phyloP scores from a whole-genome alignment of 495 filamentous ascomycete genomes.

The Aspergillus nanangensis region DNA sequence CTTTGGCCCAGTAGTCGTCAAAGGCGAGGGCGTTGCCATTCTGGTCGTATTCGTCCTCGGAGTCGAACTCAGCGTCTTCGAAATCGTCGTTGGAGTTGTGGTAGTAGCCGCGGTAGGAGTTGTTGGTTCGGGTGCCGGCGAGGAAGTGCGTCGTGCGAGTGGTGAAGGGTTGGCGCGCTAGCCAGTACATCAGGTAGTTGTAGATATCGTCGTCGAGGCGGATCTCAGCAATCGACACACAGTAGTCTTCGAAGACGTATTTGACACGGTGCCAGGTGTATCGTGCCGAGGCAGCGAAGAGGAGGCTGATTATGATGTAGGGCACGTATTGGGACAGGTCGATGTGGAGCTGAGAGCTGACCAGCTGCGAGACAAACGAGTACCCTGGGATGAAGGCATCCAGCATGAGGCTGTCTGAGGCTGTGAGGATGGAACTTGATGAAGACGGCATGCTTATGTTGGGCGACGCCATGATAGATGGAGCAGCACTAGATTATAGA shows the following conservation, averaged over 20 bases:
- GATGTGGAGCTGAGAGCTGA: conserved; percentile 58
- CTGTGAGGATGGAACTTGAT: conserved; percentile 9
- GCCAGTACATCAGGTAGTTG: conserved; percentile 67
- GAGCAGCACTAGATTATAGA: too few species aligned
- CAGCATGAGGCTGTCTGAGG: conserved; percentile 46
- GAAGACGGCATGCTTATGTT: conserved; percentile 22
- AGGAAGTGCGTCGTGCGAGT: conserved; percentile 55
- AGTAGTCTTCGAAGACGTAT: conserved; percentile 22
- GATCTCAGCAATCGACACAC: conserved; percentile 57
- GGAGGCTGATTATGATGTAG: conserved; percentile 46
- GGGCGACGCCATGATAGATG: conserved; percentile 1
- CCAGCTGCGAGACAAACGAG: conserved; percentile 54
- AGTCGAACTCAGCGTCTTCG: not conserved
- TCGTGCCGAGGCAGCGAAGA: conserved; percentile 44
- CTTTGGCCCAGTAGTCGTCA: conserved; percentile 45
- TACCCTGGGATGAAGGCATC: conserved; percentile 75
- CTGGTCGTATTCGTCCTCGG: conserved; percentile 41
- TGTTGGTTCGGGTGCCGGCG: conserved; percentile 54
- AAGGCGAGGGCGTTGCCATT: conserved; percentile 20
- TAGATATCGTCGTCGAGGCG: conserved; percentile 64
- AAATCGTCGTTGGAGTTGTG: conserved; percentile 27
- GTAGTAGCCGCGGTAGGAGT: conserved; percentile 42
- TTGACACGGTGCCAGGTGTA: conserved; percentile 45
- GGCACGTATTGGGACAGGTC: conserved; percentile 71
- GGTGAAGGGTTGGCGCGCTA: conserved; percentile 55